Evolutionary conservation across 306 rosid genomes (phyloP).

Genomic region (Inga oerstediana): DNA sequence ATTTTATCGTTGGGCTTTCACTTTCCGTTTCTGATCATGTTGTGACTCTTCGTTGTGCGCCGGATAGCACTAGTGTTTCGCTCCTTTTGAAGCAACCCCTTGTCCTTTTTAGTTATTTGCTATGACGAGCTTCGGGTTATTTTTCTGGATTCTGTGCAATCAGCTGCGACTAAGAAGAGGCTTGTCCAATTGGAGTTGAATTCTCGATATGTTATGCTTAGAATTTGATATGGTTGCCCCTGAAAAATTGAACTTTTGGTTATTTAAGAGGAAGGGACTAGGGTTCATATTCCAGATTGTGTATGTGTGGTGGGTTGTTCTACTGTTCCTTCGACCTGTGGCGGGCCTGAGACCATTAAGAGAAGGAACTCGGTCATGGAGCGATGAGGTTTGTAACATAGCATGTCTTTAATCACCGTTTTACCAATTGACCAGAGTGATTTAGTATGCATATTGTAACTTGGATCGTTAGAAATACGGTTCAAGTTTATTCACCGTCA

Average conservation of each 20-base stretch:
- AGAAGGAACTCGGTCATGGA: conserved; percentile 86
- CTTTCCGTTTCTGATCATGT: conserved; percentile 67
- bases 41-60: conserved; percentile 28
- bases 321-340: conserved; percentile 56
- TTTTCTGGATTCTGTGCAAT: conserved; percentile 35
- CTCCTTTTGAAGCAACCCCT: conserved; percentile 73
- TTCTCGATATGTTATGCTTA: conserved; percentile 33
- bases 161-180: conserved; percentile 41
- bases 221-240: conserved; percentile 48
- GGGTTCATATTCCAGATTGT: conserved; percentile 44
- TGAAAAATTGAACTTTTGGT: conserved; percentile 41
- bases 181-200: conserved; percentile 52
- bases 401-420: conserved; percentile 7
- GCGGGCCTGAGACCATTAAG: conserved; percentile 80
- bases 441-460: conserved; percentile 4
- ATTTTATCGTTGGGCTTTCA: conserved; percentile 78
- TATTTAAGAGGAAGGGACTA: conserved; percentile 40
- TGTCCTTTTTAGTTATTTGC: conserved; percentile 44
- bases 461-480: neutral
- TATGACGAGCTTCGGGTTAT: conserved; percentile 45
- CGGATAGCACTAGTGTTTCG: conserved; percentile 43
- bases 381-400: conserved; percentile 74
- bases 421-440: neutral
- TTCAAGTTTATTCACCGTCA: neutral
- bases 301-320: conserved; percentile 51